Base-by-base conservation (phyloP, 2,329 filamentous ascomycete genomes). In the Sordariomycetes sp. region DNA sequence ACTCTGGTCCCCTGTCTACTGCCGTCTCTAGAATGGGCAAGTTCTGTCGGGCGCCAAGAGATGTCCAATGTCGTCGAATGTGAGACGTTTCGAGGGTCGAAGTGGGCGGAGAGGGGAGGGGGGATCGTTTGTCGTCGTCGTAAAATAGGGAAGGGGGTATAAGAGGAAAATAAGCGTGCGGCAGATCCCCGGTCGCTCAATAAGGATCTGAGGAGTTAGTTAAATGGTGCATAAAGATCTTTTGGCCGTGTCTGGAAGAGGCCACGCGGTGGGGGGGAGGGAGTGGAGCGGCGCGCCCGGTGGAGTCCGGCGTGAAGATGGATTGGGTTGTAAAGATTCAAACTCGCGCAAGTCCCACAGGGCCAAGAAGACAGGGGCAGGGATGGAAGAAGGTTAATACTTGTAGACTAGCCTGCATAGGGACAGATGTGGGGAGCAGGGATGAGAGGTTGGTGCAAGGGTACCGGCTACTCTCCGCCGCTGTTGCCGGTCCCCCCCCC, bases 21-120 rank as follows among this genome's bases (percentile, higher is more conserved):
- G 45, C 45, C 20, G 10, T 25, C 20, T 52, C 15, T n/a, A 28
- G n/a, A 24, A 52, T 52, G 24, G 55, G 55, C 48, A 56, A 34
- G 55, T 56, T 32, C 32, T 52, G 55, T 56, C 55, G 55, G 52
- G 55, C 50, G 55, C 55, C 55, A 56, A 56, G 55, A 20, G 54
- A 39, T 56, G 32, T 52, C 24, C 45, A 56, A 56, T 45, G n/a
- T 52, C 25, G 36, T 48, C 35, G 39, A 56, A 48, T 45, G 45
- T 56, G 55, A 56, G 55, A 56, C 55, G 55, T 56, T 45, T 56
- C 55, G 55, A 56, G 55, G 50, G 22, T 56, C 8, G 55, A 56
- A 52, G 55, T 35, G 55, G 28, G 28, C 8, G n/a, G 51, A 32
- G 24, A 15, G 8, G 45, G 22, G 24, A 25, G 34, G 51, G 45